Evolutionary conservation across 768 basidiomycete species (phyloP).

Genomic region (Boletus vermiculosoides): DNA sequence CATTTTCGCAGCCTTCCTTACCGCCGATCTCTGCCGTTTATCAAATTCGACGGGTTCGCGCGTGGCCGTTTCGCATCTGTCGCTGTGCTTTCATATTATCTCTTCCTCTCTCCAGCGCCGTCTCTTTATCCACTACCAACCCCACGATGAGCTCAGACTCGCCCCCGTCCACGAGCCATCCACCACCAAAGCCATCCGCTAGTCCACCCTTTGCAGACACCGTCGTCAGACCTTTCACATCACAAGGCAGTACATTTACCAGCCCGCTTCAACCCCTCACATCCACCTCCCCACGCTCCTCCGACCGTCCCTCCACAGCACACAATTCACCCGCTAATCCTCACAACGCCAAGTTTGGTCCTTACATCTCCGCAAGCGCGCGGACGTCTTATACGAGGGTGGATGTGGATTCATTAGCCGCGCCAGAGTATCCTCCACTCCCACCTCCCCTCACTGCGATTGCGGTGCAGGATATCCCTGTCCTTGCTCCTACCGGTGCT

Average conservation of each 20-base stretch:
- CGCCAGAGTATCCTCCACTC: slow-evolving; percentile 24
- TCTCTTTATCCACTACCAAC: background rate
- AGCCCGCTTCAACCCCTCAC: slow-evolving; percentile 9
- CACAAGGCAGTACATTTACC: slow-evolving; percentile 22
- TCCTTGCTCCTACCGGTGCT: background rate
- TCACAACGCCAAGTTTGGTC: slow-evolving; percentile 8
- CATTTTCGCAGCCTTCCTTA: background rate
- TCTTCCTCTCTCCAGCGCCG: too few relatives aligned
- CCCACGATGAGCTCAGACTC: background rate
- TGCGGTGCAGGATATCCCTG: background rate
- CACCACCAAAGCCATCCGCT: background rate
- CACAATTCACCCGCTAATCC: slow-evolving; percentile 8
- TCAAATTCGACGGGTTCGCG: background rate
- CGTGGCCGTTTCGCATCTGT: background rate
- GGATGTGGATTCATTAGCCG: slow-evolving; percentile 34
- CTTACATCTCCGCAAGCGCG: slow-evolving; percentile 42
- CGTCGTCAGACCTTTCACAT: slow-evolving; percentile 30
- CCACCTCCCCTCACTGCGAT: slow-evolving; percentile 20
- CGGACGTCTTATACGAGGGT: slow-evolving; percentile 56
- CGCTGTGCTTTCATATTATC: too few relatives aligned
- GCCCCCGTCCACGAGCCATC: background rate
- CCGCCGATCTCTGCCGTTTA: background rate
- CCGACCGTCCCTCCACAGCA: slow-evolving; percentile 25
- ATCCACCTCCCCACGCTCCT: background rate
- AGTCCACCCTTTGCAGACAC: slow-evolving; percentile 28